Percentiles rank a stretch among this genome's conserved stretches.
These are phyloP conservation scores for Clarireedia hainanense DNA, from an alignment of 2,329 filamentous ascomycete genomes.

Conservation along the genomic window DNA sequence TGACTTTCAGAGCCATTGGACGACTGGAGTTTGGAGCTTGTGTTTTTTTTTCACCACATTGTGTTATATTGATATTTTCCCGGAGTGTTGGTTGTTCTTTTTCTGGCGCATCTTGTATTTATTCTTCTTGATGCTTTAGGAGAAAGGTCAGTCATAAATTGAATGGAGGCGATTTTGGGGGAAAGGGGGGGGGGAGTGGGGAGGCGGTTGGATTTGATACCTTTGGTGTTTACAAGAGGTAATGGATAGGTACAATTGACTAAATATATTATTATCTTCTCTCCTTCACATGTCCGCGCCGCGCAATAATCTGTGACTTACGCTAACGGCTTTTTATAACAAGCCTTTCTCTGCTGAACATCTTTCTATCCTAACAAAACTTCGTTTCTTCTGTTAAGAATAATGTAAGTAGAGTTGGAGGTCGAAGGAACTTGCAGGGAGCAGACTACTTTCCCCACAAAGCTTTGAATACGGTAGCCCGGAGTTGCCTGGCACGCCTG, in stretches of 20 bases:
- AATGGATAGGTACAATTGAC: background rate
- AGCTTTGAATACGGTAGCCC: too few species aligned
- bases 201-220: conserved; percentile 23
- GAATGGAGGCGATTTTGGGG: conserved; percentile 9
- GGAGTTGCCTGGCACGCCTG: too few species aligned
- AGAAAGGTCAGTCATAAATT: conserved; percentile 17
- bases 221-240: conserved; percentile 19
- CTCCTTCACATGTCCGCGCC: background rate
- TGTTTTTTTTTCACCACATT: background rate
- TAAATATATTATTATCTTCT: background rate
- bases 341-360: too few species aligned
- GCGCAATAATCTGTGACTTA: too few species aligned
- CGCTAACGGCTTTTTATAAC: too few species aligned
- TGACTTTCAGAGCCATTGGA: conserved; percentile 7
- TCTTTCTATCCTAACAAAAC: too few species aligned
- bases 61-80: conserved; percentile 8
- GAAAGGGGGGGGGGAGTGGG: background rate
- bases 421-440: too few species aligned
- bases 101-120: conserved; percentile 10
- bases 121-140: background rate
- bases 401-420: too few species aligned
- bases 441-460: too few species aligned
- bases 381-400: too few species aligned
- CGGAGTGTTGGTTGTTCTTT: background rate
- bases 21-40: conserved; percentile 10